Percentiles rank a stretch among this genome's conserved stretches.
Evolutionary conservation across 495 filamentous ascomycete species (phyloP).

Genomic region (Penicillium maclennaniae): DNA sequence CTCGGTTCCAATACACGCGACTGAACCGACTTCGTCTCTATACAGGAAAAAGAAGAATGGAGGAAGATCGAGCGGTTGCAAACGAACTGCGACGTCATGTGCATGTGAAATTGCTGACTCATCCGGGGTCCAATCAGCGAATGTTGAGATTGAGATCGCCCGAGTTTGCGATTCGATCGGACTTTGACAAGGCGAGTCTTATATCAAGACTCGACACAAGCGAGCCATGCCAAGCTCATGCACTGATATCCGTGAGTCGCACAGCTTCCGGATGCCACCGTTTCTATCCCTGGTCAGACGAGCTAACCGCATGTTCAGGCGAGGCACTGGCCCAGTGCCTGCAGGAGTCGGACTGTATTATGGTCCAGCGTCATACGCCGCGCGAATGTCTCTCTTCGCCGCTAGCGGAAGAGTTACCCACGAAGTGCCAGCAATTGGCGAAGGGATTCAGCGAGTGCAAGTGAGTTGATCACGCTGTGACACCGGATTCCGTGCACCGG

Average conservation of each 20-base stretch:
- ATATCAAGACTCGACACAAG: not conserved
- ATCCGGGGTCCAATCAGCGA: slow-evolving; percentile 34
- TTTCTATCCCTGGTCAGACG: slow-evolving; percentile 2
- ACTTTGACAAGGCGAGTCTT: not conserved
- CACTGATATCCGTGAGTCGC: slow-evolving; percentile 82
- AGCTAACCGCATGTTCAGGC: slow-evolving; percentile 41
- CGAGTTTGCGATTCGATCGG: slow-evolving; percentile 16
- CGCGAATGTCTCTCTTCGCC: slow-evolving; percentile 84
- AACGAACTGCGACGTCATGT: slow-evolving; percentile 27
- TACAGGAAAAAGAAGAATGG: not conserved
- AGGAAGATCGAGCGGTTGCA: not conserved
- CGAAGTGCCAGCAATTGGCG: slow-evolving; percentile 86
- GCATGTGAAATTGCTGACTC: slow-evolving; percentile 39
- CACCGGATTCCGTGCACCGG: not conserved
- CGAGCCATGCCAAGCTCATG: slow-evolving; percentile 87
- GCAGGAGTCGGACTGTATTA: slow-evolving; percentile 90
- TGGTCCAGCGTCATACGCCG: slow-evolving; percentile 81
- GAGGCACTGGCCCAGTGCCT: slow-evolving; percentile 90
- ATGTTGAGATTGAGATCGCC: slow-evolving; percentile 14
- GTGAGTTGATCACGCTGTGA: slow-evolving; percentile 30
- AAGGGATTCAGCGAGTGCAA: slow-evolving; percentile 93
- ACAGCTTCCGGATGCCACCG: not conserved
- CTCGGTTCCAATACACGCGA: not conserved
- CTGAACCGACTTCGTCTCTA: not conserved
- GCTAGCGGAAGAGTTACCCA: slow-evolving; percentile 71